These are phyloP conservation scores for Apophysomyces trapeziformis DNA, from an alignment of 371 early-diverging fungal genomes.

Conservation along the genomic window DNA sequence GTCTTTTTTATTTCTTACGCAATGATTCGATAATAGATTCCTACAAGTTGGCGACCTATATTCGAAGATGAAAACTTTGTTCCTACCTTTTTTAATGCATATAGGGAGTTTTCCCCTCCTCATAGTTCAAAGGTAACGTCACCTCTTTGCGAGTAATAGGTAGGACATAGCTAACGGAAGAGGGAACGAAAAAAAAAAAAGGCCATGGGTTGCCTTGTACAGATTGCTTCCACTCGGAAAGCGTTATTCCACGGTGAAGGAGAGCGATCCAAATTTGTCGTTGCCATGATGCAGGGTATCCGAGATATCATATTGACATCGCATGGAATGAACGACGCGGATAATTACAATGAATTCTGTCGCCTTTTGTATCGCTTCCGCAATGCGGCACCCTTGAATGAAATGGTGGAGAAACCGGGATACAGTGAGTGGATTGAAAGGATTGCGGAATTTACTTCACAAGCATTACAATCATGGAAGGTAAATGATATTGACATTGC, in stretches of 20 bases:
- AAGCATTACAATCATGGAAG: slow-evolving; percentile 78
- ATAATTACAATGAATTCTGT: slow-evolving; percentile 88
- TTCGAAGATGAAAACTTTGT: slow-evolving; percentile 73
- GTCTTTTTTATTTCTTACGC: not conserved
- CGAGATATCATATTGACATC: slow-evolving; percentile 66
- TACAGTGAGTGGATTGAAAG: slow-evolving; percentile 76
- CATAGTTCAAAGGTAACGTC: slow-evolving; percentile 39
- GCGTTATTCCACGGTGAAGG: slow-evolving; percentile 80
- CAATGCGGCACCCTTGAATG: slow-evolving; percentile 77
- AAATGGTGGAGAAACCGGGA: slow-evolving; percentile 72
- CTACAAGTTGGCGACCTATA: slow-evolving; percentile 75
- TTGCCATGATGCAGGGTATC: slow-evolving; percentile 74
- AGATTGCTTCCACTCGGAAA: slow-evolving; percentile 80
- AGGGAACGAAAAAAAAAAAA: slow-evolving; percentile 17
- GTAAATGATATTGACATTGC: slow-evolving; percentile 32
- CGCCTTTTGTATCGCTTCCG: slow-evolving; percentile 84
- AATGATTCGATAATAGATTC: slow-evolving; percentile 53
- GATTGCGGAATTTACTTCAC: slow-evolving; percentile 75
- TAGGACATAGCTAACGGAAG: too few relatives aligned
- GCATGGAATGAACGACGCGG: slow-evolving; percentile 69
- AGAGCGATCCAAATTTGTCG: slow-evolving; percentile 69
- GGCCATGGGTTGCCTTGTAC: slow-evolving; percentile 84
- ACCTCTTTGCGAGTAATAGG: too few relatives aligned
- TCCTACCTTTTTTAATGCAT: slow-evolving; percentile 76
- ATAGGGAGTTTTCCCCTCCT: slow-evolving; percentile 61